Base-by-base conservation (phyloP, 352 stramenopile genomes). In the Phytopythium sindhum region DNA sequence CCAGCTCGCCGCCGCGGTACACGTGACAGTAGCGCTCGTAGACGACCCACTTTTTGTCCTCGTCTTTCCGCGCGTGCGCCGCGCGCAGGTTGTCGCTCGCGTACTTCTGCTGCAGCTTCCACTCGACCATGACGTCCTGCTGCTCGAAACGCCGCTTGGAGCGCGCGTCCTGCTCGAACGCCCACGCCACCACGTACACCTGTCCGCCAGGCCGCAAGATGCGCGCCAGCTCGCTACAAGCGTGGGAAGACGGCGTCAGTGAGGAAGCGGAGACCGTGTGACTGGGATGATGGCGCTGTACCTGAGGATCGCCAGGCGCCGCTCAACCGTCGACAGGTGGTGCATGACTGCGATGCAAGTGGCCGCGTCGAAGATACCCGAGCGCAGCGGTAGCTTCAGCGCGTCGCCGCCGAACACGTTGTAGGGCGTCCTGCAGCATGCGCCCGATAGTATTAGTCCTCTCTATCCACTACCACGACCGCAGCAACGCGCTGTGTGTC, bases 31-130 rank as follows among this genome's bases (percentile, higher is more conserved):
- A 95, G 39, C 86, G 75, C 53, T 93, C 70, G 62, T 91, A 95
- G 0, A 93, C 76, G 47, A 92, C 76, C 86, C 86, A 95, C 11
- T 73, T 71, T 55, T 89, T 91, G 26, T 26, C 48, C 28, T 33
- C n/a, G 51, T 44, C 61, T 2, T 15, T 26, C 7, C 55, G 35
- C 23, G 55, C 55, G 39, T 61, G 55, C 8, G 29, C 55, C n/a
- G 26, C 23, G 28, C 47, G 5, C 56, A 54, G 33, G 19, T 63
- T 61, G 28, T 58, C 63, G 15, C 67, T 61, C 5, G 64, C 72
- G 65, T 90, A 93, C 53, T 92, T 95, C n/a, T 90, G 71, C 65
- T 95, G 86, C 5, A 95, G 74, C 58, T 95, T 95, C 84, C 82
- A 93, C 69, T 95, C 80, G 48, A 93, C 86, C 74, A 93, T 89